A percentile compares a stretch with the other conserved stretches of the same genome.
phyloP scores from a whole-genome alignment of 176 grass and related monocot species.

The Tuctoria greenei region DNA sequence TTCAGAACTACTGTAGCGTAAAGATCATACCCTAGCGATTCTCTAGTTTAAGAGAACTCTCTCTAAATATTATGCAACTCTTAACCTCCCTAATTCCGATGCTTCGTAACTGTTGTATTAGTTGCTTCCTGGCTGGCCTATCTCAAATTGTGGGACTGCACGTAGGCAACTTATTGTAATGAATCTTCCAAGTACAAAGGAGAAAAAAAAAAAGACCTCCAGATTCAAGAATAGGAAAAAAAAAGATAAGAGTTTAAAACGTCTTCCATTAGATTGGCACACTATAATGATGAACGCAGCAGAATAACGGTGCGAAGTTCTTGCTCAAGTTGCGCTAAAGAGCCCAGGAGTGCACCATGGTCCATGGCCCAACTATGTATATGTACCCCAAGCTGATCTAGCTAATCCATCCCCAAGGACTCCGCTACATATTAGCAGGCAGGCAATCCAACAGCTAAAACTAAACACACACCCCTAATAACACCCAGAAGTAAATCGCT shows the following conservation, averaged over 20 bases:
- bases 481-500: slow-evolving; percentile 28
- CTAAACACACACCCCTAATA: slow-evolving; percentile 35
- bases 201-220: neutral
- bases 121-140: neutral
- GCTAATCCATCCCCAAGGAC: slow-evolving; percentile 22
- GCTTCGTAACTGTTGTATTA: too few species aligned
- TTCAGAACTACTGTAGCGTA: neutral
- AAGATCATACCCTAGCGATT: neutral
- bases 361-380: slow-evolving; percentile 18
- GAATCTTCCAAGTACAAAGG: neutral
- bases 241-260: neutral
- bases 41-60: neutral
- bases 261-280: slow-evolving; percentile 25
- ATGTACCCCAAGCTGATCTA: slow-evolving; percentile 49
- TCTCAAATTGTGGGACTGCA: neutral
- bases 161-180: too few species aligned
- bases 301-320: slow-evolving; percentile 9
- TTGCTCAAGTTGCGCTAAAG: neutral
- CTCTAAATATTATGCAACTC: too few species aligned
- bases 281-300: slow-evolving; percentile 24
- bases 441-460: slow-evolving; percentile 28
- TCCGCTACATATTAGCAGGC: slow-evolving; percentile 21
- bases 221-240: too few species aligned
- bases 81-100: too few species aligned
- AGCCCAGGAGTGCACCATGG: neutral